Percentiles rank a stretch among this genome's conserved stretches.
Conservation (phyloP, 768 basidiomycete species). For the Lactifluus volemus region DNA sequence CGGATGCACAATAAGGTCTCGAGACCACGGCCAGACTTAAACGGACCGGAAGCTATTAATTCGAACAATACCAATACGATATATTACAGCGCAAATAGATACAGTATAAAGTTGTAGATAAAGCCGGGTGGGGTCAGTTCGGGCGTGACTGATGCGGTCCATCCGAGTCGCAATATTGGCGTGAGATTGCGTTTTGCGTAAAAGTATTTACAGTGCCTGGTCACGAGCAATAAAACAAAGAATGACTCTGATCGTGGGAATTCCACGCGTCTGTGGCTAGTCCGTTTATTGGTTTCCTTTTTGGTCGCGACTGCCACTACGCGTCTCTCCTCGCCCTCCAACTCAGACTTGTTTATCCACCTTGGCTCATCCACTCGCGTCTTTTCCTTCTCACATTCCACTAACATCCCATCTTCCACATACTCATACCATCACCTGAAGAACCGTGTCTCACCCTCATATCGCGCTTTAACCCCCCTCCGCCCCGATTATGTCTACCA, state of each 20-base stretch:
- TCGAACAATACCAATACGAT: background rate
- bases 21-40: too few relatives aligned
- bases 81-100: background rate
- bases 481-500: slow-evolving; percentile 4
- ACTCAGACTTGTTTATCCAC: background rate
- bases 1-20: background rate
- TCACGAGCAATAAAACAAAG: too few relatives aligned
- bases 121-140: too few relatives aligned
- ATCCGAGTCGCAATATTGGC: background rate
- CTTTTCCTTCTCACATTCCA: background rate
- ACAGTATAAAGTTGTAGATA: background rate
- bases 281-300: slow-evolving; percentile 2
- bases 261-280: slow-evolving; percentile 14
- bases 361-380: background rate
- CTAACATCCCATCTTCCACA: background rate
- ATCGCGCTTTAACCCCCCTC: background rate
- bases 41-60: too few relatives aligned
- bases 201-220: background rate
- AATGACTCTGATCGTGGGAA: background rate
- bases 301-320: background rate
- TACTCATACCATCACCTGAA: background rate
- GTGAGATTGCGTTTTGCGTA: too few relatives aligned
- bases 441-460: background rate
- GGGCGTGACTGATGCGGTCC: background rate
- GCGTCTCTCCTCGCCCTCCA: background rate